A percentile compares a stretch with the other conserved stretches of the same genome.
phyloP scores from a whole-genome alignment of 768 basidiomycete genomes.

The Russula sp. region DNA sequence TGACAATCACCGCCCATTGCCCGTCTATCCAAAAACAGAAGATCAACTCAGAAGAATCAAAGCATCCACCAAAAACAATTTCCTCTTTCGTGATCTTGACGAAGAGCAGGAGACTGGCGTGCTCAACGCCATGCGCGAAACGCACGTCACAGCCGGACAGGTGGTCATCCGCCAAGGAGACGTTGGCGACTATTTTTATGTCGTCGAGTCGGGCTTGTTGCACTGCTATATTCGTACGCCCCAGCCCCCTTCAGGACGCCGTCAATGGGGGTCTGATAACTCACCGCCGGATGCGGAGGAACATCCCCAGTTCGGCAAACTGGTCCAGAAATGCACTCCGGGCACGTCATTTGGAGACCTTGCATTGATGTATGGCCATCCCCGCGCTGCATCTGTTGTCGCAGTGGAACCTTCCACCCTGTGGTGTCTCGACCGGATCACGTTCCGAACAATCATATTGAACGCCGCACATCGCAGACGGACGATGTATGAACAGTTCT shows the following conservation, averaged over 20 bases:
- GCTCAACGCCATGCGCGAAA: slow-evolving; percentile 92
- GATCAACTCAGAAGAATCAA: slow-evolving; percentile 87
- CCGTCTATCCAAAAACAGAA: slow-evolving; percentile 67
- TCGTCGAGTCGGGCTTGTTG: slow-evolving; percentile 84
- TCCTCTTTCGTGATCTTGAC: slow-evolving; percentile 93
- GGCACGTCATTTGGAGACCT: slow-evolving; percentile 93
- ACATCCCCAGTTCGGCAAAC: slow-evolving; percentile 66
- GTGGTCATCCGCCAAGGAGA: slow-evolving; percentile 97
- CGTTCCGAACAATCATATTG: slow-evolving; percentile 95
- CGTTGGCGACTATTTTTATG: slow-evolving; percentile 95
- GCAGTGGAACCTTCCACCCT: slow-evolving; percentile 75
- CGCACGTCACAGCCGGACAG: slow-evolving; percentile 57
- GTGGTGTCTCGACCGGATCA: slow-evolving; percentile 96
- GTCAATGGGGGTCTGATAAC: slow-evolving; percentile 46
- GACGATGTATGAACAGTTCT: slow-evolving; percentile 95
- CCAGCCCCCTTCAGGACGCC: slow-evolving; percentile 38
- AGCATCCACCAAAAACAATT: slow-evolving; percentile 77
- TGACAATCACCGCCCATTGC: slow-evolving; percentile 56
- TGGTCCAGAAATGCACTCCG: slow-evolving; percentile 78
- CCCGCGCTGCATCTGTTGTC: slow-evolving; percentile 89
- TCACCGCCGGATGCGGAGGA: slow-evolving; percentile 33
- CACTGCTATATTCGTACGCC: slow-evolving; percentile 75
- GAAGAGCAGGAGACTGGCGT: slow-evolving; percentile 94
- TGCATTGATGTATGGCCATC: slow-evolving; percentile 97
- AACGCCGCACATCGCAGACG: slow-evolving; percentile 86